Evolutionary conservation across 2,329 filamentous ascomycete species (phyloP).

Genomic region (Verticillium isaacii): DNA sequence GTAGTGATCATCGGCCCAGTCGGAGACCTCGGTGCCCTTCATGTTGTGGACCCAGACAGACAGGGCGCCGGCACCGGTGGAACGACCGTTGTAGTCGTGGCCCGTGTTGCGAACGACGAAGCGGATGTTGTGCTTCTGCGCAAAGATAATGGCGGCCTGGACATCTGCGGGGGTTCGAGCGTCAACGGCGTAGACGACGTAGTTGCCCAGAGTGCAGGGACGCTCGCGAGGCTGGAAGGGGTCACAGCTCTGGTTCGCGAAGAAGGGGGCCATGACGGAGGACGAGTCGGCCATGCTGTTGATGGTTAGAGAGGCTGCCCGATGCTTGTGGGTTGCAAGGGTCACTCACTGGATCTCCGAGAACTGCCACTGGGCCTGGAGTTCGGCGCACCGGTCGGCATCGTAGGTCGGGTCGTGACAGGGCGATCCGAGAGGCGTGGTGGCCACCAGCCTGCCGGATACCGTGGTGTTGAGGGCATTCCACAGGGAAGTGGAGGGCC

Average conservation of each 20-base stretch:
- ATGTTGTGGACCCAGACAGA: constrained; percentile 43
- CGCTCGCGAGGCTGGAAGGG: constrained; percentile 19
- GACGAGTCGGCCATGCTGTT: constrained; percentile 30
- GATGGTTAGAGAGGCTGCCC: neutral
- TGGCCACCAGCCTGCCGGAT: constrained; percentile 25
- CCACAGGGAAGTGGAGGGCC: constrained; percentile 21
- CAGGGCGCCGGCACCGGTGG: constrained; percentile 44
- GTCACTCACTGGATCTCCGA: constrained; percentile 16
- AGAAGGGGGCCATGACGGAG: constrained; percentile 35
- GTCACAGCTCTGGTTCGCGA: constrained; percentile 31
- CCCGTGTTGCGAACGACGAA: constrained; percentile 50
- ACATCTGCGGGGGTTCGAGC: constrained; percentile 36
- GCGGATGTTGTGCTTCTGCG: constrained; percentile 39
- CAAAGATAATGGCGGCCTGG: constrained; percentile 42
- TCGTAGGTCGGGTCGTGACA: constrained; percentile 22
- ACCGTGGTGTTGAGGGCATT: constrained; percentile 26
- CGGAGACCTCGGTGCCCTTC: constrained; percentile 25
- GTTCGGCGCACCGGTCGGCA: constrained; percentile 17
- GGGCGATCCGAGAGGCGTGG: constrained; percentile 23
- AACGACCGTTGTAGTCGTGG: constrained; percentile 49
- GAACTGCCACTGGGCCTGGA: constrained; percentile 21
- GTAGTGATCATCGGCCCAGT: constrained; percentile 22
- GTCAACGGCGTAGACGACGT: constrained; percentile 36
- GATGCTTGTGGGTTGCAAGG: neutral
- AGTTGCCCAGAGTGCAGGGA: constrained; percentile 34